Conservation (phyloP, 202 grass and related monocot species). For the Brachypodium distachyon region DNA sequence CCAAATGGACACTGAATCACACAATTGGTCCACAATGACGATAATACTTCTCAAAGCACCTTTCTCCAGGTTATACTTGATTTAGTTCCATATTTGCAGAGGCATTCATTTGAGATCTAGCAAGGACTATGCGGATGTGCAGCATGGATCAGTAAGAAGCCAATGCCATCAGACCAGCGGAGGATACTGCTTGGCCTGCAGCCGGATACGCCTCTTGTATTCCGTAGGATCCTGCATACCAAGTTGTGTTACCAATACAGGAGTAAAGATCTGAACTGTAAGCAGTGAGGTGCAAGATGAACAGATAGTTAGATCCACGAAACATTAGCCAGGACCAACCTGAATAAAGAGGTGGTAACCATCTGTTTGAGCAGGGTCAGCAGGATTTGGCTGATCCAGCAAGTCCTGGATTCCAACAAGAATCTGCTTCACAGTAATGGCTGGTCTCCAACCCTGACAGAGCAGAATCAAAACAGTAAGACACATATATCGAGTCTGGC, state of each 20-base stretch:
- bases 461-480: background rate
- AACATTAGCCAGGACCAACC: constrained; percentile 24
- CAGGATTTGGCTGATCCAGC: constrained; percentile 76
- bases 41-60: constrained; percentile 19
- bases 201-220: constrained; percentile 68
- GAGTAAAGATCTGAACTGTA: background rate
- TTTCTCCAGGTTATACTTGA: constrained; percentile 20
- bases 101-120: constrained; percentile 32
- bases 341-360: constrained; percentile 91
- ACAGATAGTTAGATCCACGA: background rate
- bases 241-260: background rate
- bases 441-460: constrained; percentile 83
- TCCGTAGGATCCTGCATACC: constrained; percentile 50
- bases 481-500: background rate
- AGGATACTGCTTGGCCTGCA: constrained; percentile 74
- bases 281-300: background rate
- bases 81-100: constrained; percentile 29
- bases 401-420: constrained; percentile 87
- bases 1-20: background rate
- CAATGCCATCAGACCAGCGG: constrained; percentile 31
- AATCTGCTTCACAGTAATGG: constrained; percentile 91
- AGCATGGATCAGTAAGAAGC: constrained; percentile 19
- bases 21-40: constrained; percentile 1
- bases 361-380: constrained; percentile 89
- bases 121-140: constrained; percentile 45